phyloP scores from a whole-genome alignment of 805 yeast species.

The Starmerella davenportii region DNA sequence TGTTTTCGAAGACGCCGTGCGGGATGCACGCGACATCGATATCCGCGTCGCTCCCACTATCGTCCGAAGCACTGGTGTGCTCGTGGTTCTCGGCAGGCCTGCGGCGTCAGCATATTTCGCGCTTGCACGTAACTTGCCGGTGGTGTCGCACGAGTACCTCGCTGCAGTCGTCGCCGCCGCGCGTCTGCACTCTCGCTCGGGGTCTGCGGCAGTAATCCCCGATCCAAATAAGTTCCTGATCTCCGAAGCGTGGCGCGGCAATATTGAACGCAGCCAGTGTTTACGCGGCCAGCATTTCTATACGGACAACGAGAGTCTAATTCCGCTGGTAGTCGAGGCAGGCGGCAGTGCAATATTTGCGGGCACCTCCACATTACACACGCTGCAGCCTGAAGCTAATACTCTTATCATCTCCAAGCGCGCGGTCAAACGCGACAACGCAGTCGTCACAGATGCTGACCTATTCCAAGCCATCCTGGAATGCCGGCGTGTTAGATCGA shows the following conservation, averaged over 20 bases:
- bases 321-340: neutral
- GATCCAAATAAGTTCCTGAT: conserved; percentile 16
- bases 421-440: too few species aligned
- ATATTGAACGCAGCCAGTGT: conserved; percentile 16
- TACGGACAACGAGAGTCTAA: neutral
- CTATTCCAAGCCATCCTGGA: neutral
- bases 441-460: too few species aligned
- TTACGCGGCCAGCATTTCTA: conserved; percentile 17
- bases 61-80: conserved; percentile 18
- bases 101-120: conserved; percentile 24
- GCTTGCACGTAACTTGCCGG: conserved; percentile 20
- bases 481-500: neutral
- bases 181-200: conserved; percentile 14
- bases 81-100: conserved; percentile 16
- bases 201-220: conserved; percentile 14
- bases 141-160: conserved; percentile 18
- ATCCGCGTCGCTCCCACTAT: conserved; percentile 16
- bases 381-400: too few species aligned
- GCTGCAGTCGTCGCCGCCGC: conserved; percentile 12
- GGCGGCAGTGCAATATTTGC: neutral
- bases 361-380: too few species aligned
- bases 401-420: too few species aligned
- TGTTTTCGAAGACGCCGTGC: conserved; percentile 7
- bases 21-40: conserved; percentile 18
- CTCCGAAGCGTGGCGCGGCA: conserved; percentile 15